Evolutionary conservation across 2,329 filamentous ascomycete species (phyloP).

Genomic region (Hymenoscyphus occultus): DNA sequence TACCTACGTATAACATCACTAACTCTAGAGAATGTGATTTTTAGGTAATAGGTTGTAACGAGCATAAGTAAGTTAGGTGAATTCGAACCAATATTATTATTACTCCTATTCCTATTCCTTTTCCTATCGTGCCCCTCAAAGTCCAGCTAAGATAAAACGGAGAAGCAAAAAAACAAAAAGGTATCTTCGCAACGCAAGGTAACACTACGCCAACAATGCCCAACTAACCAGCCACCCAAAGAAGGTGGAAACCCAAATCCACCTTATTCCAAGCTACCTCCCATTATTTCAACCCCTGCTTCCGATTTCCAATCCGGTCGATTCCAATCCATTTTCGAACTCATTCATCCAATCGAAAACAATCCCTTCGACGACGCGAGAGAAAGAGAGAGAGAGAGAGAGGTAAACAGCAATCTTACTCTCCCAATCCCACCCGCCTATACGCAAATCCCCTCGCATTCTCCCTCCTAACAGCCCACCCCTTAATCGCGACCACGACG

Average conservation of each 20-base stretch:
- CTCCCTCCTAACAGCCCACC: slow-evolving; percentile 66
- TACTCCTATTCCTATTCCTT: too few species aligned
- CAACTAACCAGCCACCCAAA: neutral
- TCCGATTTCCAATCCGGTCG: too few species aligned
- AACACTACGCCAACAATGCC: slow-evolving; percentile 8
- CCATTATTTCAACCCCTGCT: too few species aligned
- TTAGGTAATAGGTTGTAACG: too few species aligned
- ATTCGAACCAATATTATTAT: too few species aligned
- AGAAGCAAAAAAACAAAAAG: slow-evolving; percentile 7
- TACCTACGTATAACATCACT: too few species aligned
- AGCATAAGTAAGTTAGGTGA: too few species aligned
- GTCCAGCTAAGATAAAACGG: too few species aligned
- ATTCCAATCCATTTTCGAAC: neutral
- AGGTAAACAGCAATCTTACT: neutral
- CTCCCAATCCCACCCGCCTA: neutral
- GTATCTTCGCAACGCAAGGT: slow-evolving; percentile 11
- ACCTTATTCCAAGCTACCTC: neutral
- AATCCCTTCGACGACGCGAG: too few species aligned
- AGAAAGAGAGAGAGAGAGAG: neutral
- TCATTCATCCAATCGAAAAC: neutral
- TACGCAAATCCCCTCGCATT: neutral
- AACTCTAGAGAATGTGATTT: too few species aligned
- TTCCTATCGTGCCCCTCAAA: too few species aligned
- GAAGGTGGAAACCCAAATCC: neutral
- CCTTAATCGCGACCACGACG: slow-evolving; percentile 76